These are phyloP conservation scores for Penicillium paneum DNA, from an alignment of 2,329 filamentous ascomycete species.

Conservation along the genomic window DNA sequence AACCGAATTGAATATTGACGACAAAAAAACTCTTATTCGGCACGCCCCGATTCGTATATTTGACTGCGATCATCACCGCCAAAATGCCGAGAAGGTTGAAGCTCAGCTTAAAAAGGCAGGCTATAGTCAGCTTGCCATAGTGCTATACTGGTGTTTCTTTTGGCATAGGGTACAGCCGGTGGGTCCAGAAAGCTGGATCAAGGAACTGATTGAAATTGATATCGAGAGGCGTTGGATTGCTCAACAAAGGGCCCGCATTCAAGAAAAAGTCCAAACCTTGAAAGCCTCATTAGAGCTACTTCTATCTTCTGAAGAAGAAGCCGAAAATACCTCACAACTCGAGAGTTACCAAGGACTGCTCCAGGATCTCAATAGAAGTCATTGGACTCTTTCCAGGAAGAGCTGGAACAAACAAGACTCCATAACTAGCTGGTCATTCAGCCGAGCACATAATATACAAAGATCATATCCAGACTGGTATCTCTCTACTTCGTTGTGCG, in stretches of 20 bases:
- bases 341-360: not conserved
- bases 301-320: not conserved
- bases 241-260: not conserved
- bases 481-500: not conserved
- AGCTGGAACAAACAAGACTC: not conserved
- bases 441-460: not conserved
- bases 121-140: not conserved
- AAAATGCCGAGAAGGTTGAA: not conserved
- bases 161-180: not conserved
- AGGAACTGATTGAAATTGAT: not conserved
- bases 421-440: not conserved
- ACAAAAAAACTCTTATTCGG: not conserved
- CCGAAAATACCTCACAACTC: not conserved
- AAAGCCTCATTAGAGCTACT: not conserved
- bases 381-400: not conserved
- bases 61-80: not conserved
- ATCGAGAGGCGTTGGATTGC: not conserved
- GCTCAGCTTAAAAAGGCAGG: not conserved
- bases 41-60: not conserved
- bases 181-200: not conserved
- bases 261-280: not conserved
- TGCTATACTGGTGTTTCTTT: not conserved
- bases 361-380: not conserved
- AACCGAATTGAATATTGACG: not conserved
- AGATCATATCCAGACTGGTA: not conserved